Evolutionary conservation across 352 stramenopile species (phyloP), one percentile per base, ranked within the genome.

Genomic region (Pythium aquatile): DNA sequence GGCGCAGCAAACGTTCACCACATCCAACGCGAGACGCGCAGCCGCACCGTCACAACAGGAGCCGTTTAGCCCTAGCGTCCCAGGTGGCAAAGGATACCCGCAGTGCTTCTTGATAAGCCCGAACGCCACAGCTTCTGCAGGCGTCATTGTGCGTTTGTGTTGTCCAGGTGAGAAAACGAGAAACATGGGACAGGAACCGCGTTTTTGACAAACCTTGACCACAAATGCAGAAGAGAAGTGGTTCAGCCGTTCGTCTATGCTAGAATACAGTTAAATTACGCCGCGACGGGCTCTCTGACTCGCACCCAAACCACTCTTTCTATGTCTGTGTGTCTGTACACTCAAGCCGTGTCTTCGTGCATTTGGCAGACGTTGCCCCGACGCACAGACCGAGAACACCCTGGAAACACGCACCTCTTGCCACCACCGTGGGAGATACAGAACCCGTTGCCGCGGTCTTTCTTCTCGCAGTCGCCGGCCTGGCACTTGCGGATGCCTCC

Each of bases 401-500:
- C 74, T 3, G 68, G 53, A 32, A 70, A 57, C 40, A 81, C 53
- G 59, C 77, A 85, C 24, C 77, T 68, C 63, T 90, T 90, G 60
- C 80, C 80, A 39, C 80, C 80, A 47, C 80, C 80, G 56, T 90
- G 80, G 8, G 80, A 76, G 52, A 90, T 90, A 69, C 80, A 90
- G 42, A 83, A 88, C 32, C 81, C 81, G 48, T 93, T 93, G 60
- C 86, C 87, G 40, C 86, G 81, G 56, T 94, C 87, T 39, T 94
- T 91, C 74, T 96, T 96, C 73, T 94, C 83, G 61, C 87, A 96
- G 8, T 70, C 59, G 24, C 70, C 74, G 47, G 78, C 76, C 55
- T 91, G 81, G 58, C 87, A 96, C 65, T 88, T 88, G 63, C 85
- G 85, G 64, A 94, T 92, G 51, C 85, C 85, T 17, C 85, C 85